Evolutionary conservation across 306 rosid species (phyloP).

Genomic region (Cucurbita pepo): DNA sequence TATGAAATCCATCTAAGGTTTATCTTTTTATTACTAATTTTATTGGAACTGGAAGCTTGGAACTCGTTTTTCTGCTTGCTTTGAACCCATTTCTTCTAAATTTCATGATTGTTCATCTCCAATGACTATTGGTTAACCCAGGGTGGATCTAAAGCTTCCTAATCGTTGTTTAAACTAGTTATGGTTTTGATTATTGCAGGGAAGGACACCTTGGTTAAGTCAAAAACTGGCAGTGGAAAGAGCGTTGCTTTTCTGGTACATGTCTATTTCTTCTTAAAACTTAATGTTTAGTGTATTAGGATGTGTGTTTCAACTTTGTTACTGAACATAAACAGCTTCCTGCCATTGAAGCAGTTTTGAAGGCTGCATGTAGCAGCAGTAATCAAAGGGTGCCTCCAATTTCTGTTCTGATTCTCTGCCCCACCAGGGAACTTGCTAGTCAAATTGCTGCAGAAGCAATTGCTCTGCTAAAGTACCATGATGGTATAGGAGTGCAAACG

Average conservation of each 20-base stretch:
- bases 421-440: slow-evolving; percentile 91
- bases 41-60: neutral
- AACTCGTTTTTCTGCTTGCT: neutral
- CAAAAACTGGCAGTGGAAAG: slow-evolving; percentile 92
- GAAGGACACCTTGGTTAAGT: slow-evolving; percentile 69
- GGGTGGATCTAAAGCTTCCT: neutral
- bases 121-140: neutral
- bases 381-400: slow-evolving; percentile 53
- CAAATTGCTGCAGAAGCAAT: slow-evolving; percentile 79
- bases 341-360: slow-evolving; percentile 96
- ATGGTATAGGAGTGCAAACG: slow-evolving; percentile 70
- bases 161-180: neutral
- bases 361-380: slow-evolving; percentile 34
- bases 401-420: slow-evolving; percentile 73
- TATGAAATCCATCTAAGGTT: slow-evolving; percentile 13
- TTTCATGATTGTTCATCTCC: neutral
- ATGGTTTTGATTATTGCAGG: slow-evolving; percentile 29
- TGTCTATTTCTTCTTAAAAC: slow-evolving; percentile 4
- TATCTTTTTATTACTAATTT: neutral
- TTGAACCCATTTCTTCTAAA: neutral
- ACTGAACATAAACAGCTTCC: slow-evolving; percentile 87
- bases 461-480: slow-evolving; percentile 61
- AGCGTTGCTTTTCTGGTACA: slow-evolving; percentile 83
- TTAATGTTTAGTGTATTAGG: neutral
- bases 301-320: slow-evolving; percentile 8